phyloP scores from a whole-genome alignment of 2,329 filamentous ascomycete genomes.

The Alternaria gaisen region DNA sequence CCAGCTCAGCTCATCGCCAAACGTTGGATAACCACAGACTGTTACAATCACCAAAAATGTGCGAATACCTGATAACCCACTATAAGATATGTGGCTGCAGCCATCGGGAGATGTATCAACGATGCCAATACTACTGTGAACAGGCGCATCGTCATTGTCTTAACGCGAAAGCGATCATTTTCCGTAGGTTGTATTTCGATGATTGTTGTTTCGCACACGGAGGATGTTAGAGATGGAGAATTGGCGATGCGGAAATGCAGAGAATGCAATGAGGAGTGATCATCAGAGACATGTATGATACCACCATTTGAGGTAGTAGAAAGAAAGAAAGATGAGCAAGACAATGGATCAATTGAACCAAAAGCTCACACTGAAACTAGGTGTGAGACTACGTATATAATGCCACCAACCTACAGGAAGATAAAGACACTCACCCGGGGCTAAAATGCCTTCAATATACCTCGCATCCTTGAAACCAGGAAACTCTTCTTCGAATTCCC shows the following conservation, averaged over 20 bases:
- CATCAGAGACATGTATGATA: too few species aligned
- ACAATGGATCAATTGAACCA: slow-evolving; percentile 67
- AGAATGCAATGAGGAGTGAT: background rate
- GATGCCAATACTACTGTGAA: background rate
- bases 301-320: background rate
- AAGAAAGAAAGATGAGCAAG: background rate
- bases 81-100: too few species aligned
- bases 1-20: too few species aligned
- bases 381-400: slow-evolving; percentile 84
- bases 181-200: background rate
- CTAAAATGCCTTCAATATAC: slow-evolving; percentile 80
- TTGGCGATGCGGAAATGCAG: background rate
- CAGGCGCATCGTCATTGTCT: too few species aligned
- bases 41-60: too few species aligned
- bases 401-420: slow-evolving; percentile 98
- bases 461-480: slow-evolving; percentile 67
- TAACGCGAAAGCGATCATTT: too few species aligned
- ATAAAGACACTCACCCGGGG: slow-evolving; percentile 84
- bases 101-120: background rate
- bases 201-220: background rate
- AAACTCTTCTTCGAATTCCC: slow-evolving; percentile 50
- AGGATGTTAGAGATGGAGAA: background rate
- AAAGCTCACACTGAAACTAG: slow-evolving; percentile 94
- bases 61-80: too few species aligned
- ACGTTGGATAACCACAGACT: too few species aligned